Base-by-base conservation (phyloP, 179 eudicot genomes). In the Corrigiola litoralis region DNA sequence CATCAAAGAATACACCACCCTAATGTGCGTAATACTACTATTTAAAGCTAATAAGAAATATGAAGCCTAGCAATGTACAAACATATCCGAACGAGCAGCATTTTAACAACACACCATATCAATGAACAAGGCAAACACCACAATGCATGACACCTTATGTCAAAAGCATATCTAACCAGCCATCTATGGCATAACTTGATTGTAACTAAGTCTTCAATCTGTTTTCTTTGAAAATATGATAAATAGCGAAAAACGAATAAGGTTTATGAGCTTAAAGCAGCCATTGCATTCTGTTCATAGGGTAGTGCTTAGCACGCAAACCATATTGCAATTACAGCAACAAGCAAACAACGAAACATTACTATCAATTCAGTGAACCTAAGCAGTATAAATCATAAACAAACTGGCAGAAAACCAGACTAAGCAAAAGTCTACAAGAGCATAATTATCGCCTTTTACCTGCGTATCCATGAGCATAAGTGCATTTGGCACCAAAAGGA, bases 401-500 rank as follows among this genome's bases (percentile, higher is more conserved):
- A 4, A 20, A 18, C 5, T 21, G 34, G 14, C 27, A 21, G 18
- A 14, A 53, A 21, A 20, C 61, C n/a, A n/a, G n/a, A n/a, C n/a
- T n/a, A n/a, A n/a, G n/a, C n/a, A n/a, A n/a, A n/a, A n/a, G n/a
- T n/a, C n/a, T n/a, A n/a, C n/a, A n/a, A n/a, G n/a, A n/a, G n/a
- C n/a, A n/a, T n/a, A n/a, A n/a, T n/a, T n/a, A n/a, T n/a, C n/a
- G 1, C 14, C 1, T 13, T 25, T 41, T 75, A 75, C 79, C 79
- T 58, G 66, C 74, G 24, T 23, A 13, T 64, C 78, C 78, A 64
- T 59, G 75, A 47, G 75, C 75, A 32, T 44, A 65, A 5, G 1
- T 53, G 48, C 75, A 65, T 18, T 37, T 11, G 16, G 48, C 49
- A 44, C 63, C 67, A n/a, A 42, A 52, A 28, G 10, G 10, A 65